Evolutionary conservation across 2,329 filamentous ascomycete species (phyloP).

Genomic region (Talaromyces sp.): DNA sequence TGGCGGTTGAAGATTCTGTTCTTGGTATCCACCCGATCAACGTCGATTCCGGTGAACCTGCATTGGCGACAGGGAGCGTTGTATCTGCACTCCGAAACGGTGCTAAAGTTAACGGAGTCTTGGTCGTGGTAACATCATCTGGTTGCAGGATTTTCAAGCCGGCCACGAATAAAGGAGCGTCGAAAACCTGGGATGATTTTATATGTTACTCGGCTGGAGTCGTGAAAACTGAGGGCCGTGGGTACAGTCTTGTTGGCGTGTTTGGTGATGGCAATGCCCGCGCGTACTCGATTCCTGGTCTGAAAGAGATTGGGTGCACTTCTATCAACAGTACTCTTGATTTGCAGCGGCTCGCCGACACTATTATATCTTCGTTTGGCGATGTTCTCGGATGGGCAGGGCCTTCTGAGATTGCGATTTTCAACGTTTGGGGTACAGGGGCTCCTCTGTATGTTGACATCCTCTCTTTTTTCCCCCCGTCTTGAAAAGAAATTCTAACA

Average conservation of each 20-base stretch:
- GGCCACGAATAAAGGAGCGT: slow-evolving; percentile 78
- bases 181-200: slow-evolving; percentile 78
- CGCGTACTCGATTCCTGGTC: slow-evolving; percentile 77
- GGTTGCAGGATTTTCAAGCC: slow-evolving; percentile 87
- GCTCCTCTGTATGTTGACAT: slow-evolving; percentile 50
- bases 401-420: slow-evolving; percentile 74
- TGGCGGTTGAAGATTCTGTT: slow-evolving; percentile 62
- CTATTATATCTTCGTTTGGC: slow-evolving; percentile 69
- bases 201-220: slow-evolving; percentile 78
- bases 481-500: slow-evolving; percentile 14
- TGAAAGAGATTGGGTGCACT: slow-evolving; percentile 74
- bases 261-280: slow-evolving; percentile 78
- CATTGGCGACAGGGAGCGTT: slow-evolving; percentile 66
- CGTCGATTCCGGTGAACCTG: slow-evolving; percentile 68
- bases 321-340: slow-evolving; percentile 66
- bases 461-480: not conserved
- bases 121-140: slow-evolving; percentile 69
- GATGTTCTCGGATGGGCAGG: slow-evolving; percentile 85
- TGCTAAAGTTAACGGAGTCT: slow-evolving; percentile 67
- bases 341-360: slow-evolving; percentile 62
- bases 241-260: slow-evolving; percentile 73
- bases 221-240: slow-evolving; percentile 67
- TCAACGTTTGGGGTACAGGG: slow-evolving; percentile 81
- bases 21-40: slow-evolving; percentile 76
- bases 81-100: slow-evolving; percentile 76